Conservation (phyloP, 2,329 filamentous ascomycete genomes). For the Diaporthe sp. region DNA sequence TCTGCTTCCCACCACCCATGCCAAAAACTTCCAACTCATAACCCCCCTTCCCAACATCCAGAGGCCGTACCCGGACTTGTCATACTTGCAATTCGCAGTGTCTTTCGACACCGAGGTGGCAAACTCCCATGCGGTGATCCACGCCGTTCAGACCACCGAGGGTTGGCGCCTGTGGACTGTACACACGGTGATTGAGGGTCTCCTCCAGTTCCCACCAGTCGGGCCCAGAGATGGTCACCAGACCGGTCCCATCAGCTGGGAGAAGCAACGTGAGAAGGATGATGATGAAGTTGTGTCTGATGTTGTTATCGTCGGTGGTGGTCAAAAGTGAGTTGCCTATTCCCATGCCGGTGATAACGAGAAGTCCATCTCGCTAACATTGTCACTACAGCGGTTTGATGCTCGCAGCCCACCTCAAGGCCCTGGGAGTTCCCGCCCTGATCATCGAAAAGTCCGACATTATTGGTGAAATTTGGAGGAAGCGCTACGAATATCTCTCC, state of each 20-base stretch:
- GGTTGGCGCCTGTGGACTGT: constrained; percentile 51
- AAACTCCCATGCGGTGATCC: constrained; percentile 47
- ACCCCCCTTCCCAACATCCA: constrained; percentile 42
- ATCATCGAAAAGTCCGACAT: constrained; percentile 63
- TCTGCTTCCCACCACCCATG: constrained; percentile 47
- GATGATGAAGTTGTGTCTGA: constrained; percentile 39
- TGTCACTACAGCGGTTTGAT: constrained; percentile 49
- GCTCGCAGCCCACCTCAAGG: constrained; percentile 65
- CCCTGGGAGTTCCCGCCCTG: constrained; percentile 63
- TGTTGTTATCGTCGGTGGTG: neutral
- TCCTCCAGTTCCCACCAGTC: constrained; percentile 48
- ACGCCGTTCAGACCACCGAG: constrained; percentile 48
- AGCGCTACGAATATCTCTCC: constrained; percentile 62
- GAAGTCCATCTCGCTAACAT: neutral
- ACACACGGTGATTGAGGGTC: constrained; percentile 50
- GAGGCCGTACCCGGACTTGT: constrained; percentile 47
- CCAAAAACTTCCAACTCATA: constrained; percentile 45
- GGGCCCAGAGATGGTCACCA: constrained; percentile 49
- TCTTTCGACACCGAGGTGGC: constrained; percentile 49
- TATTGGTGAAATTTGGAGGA: constrained; percentile 71
- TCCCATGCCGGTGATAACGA: too few species aligned
- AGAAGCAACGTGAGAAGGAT: constrained; percentile 46
- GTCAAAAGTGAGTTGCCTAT: neutral
- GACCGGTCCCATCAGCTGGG: constrained; percentile 49
- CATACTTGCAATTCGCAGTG: constrained; percentile 47